phyloP scores from a whole-genome alignment of 257 asterid genomes.

The Prunella vulgaris region DNA sequence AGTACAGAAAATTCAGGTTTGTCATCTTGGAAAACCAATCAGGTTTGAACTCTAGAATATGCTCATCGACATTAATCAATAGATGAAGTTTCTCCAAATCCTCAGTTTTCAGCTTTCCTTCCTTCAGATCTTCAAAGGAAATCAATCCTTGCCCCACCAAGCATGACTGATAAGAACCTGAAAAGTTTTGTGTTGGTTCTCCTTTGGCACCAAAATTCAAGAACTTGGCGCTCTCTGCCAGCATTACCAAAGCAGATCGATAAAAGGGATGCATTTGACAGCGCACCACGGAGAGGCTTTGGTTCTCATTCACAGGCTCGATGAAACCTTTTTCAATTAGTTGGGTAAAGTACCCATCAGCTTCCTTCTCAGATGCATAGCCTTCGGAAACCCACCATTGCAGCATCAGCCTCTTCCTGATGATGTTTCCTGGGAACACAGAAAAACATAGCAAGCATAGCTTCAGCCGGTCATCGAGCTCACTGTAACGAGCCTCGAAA shows the following conservation, averaged over 20 bases:
- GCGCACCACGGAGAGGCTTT: constrained; percentile 16
- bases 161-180: constrained; percentile 29
- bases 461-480: constrained; percentile 17
- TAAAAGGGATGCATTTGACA: constrained; percentile 36
- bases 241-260: constrained; percentile 23
- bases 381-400: constrained; percentile 52
- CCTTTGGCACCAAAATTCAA: constrained; percentile 29
- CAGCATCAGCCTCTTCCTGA: constrained; percentile 44
- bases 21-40: constrained; percentile 40
- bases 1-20: constrained; percentile 32
- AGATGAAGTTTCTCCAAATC: constrained; percentile 38
- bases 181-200: constrained; percentile 28
- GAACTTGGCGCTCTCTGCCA: constrained; percentile 30
- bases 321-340: constrained; percentile 35
- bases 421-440: constrained; percentile 31
- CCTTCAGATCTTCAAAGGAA: constrained; percentile 21
- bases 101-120: background rate
- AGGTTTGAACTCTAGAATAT: constrained; percentile 28
- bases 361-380: constrained; percentile 20
- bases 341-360: background rate
- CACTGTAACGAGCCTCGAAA: constrained; percentile 23
- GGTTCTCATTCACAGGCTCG: constrained; percentile 26
- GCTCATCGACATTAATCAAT: constrained; percentile 40
- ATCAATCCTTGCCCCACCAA: constrained; percentile 36
- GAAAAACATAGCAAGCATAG: constrained; percentile 47